Evolutionary conservation across 208 protist species (phyloP).

Genomic region (Porcisia hertigi): DNA sequence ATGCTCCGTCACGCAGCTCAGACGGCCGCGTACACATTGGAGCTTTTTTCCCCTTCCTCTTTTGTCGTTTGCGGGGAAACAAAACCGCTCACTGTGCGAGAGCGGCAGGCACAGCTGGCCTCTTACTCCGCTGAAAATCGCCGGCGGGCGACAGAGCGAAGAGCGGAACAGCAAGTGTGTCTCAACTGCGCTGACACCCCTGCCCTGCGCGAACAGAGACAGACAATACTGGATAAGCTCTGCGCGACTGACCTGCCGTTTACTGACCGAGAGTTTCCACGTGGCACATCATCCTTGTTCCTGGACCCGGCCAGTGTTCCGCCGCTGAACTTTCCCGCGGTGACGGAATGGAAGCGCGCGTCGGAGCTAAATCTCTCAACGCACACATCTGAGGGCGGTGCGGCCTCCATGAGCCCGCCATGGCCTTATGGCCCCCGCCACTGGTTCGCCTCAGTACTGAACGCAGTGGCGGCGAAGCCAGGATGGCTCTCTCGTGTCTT

Average conservation of each 20-base stretch:
- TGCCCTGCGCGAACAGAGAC: conserved; percentile 34
- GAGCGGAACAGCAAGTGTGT: conserved; percentile 1
- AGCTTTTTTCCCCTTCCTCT: conserved; percentile 57
- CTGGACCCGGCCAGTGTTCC: conserved; percentile 53
- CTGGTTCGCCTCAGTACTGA: conserved; percentile 79
- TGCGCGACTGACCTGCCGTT: conserved; percentile 49
- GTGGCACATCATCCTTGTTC: conserved; percentile 76
- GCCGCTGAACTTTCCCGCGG: conserved; percentile 48
- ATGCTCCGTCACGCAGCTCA: conserved; percentile 67
- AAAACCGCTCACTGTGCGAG: conserved; percentile 40
- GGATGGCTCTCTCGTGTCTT: conserved; percentile 60
- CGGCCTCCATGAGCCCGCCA: conserved; percentile 42
- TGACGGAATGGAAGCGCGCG: conserved; percentile 65
- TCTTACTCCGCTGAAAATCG: conserved; percentile 22
- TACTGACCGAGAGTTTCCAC: conserved; percentile 82
- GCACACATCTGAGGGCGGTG: conserved; percentile 31
- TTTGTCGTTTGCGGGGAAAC: conserved; percentile 49
- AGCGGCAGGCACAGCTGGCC: conserved; percentile 40
- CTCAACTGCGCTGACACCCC: neutral
- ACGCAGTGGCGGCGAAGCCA: conserved; percentile 72
- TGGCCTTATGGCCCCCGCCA: conserved; percentile 56
- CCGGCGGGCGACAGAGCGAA: conserved; percentile 19
- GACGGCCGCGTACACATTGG: conserved; percentile 53
- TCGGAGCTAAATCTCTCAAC: conserved; percentile 26
- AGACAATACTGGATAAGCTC: conserved; percentile 43